These are phyloP conservation scores for Naganishia sp. DNA, from an alignment of 1,284 basidiomycete genomes.

Conservation along the genomic window DNA sequence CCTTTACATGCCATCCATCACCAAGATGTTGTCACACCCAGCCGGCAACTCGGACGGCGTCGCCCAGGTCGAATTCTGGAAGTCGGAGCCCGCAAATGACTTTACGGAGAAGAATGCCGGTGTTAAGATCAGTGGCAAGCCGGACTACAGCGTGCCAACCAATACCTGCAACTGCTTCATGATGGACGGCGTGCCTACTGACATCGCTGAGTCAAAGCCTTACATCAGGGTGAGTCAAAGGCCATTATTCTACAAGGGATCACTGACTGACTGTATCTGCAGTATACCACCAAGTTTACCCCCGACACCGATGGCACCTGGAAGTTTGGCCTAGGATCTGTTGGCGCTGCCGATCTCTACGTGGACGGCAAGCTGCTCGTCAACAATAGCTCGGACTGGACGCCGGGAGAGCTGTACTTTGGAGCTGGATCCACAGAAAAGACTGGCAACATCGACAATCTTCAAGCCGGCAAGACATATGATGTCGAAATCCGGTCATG, in stretches of 20 bases:
- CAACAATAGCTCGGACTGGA: conserved; percentile 65
- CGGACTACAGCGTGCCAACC: conserved; percentile 24
- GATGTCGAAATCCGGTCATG: conserved; percentile 32
- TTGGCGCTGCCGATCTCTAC: conserved; percentile 47
- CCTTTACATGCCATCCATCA: conserved; percentile 37
- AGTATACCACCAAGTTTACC: conserved; percentile 30
- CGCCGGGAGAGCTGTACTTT: conserved; percentile 38
- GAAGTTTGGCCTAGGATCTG: conserved; percentile 58
- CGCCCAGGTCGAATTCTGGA: conserved; percentile 34
- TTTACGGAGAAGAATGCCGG: conserved; percentile 28
- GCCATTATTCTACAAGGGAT: not conserved
- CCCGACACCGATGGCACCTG: conserved; percentile 51
- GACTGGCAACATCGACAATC: conserved; percentile 32
- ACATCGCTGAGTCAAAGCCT: conserved; percentile 23
- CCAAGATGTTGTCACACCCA: conserved; percentile 30
- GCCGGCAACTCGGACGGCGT: conserved; percentile 21
- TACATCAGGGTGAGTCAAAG: conserved; percentile 30
- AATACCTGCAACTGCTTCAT: conserved; percentile 34
- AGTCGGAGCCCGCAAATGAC: conserved; percentile 26
- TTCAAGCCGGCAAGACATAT: conserved; percentile 31
- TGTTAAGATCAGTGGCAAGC: conserved; percentile 23
- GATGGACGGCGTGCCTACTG: conserved; percentile 33
- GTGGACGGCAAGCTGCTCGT: conserved; percentile 64
- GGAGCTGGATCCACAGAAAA: conserved; percentile 57
- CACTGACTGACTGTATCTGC: not conserved